These are phyloP conservation scores for button mushroom (Agaricus bisporus) DNA, from an alignment of 768 basidiomycete species.

Conservation along the genomic window DNA sequence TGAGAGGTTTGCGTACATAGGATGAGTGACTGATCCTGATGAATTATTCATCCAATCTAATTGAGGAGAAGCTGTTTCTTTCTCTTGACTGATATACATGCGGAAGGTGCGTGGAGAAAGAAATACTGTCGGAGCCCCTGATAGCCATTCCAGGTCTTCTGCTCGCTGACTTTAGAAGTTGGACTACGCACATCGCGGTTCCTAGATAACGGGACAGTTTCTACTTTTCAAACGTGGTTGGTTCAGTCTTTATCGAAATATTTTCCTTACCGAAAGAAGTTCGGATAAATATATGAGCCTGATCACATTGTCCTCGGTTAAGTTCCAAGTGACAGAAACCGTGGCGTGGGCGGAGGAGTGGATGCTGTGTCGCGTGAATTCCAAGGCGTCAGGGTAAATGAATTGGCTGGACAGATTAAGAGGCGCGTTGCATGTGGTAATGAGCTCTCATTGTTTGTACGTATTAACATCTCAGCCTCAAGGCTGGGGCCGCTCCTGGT, in stretches of 20 bases:
- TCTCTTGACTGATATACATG: background rate
- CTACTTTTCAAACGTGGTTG: no score
- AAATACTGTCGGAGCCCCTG: background rate
- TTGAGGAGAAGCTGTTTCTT: background rate
- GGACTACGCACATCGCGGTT: no score
- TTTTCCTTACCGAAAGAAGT: background rate
- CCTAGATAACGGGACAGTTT: no score
- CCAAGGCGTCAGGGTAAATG: background rate
- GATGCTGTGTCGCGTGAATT: background rate
- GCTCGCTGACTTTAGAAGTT: no score
- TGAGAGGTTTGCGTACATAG: background rate
- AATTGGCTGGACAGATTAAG: background rate
- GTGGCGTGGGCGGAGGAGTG: background rate
- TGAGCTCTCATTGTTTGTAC: no score
- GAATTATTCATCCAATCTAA: conserved; percentile 2
- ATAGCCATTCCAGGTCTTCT: no score
- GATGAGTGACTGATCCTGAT: background rate
- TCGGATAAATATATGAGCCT: conserved; percentile 10
- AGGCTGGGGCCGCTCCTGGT: no score
- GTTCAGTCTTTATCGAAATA: background rate
- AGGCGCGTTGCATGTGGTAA: background rate
- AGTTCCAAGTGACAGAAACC: background rate
- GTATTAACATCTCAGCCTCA: no score
- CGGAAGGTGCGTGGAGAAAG: background rate
- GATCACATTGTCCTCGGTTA: background rate